phyloP scores from a whole-genome alignment of 768 basidiomycete genomes.

The Hortiboletus flavorubellus region DNA sequence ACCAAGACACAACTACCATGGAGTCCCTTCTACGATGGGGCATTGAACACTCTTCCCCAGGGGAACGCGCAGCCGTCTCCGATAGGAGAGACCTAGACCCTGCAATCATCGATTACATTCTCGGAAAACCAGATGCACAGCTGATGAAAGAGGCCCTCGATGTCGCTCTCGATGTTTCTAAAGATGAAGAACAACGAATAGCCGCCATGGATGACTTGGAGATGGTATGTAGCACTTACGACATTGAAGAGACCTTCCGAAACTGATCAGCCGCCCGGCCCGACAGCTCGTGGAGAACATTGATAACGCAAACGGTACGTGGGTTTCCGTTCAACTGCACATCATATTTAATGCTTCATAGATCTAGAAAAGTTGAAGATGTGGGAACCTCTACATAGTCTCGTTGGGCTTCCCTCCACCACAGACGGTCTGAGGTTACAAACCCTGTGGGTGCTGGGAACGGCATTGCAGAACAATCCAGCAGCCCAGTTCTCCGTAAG shows the following conservation, averaged over 20 bases:
- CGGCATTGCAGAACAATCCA: slow-evolving; percentile 88
- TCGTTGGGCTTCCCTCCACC: slow-evolving; percentile 53
- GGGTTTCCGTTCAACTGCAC: background rate
- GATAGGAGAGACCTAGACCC: slow-evolving; percentile 63
- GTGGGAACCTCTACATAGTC: slow-evolving; percentile 70
- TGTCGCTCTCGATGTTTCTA: slow-evolving; percentile 54
- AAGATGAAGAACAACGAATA: slow-evolving; percentile 56
- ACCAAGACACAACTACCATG: slow-evolving; percentile 41
- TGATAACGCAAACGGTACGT: slow-evolving; percentile 79
- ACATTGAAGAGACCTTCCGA: background rate
- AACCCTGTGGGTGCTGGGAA: slow-evolving; percentile 84
- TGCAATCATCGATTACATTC: slow-evolving; percentile 78
- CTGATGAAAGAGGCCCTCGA: slow-evolving; percentile 80
- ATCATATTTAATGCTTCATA: slow-evolving; percentile 25
- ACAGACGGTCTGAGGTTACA: slow-evolving; percentile 63
- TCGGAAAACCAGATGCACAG: slow-evolving; percentile 79
- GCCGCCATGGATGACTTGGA: slow-evolving; percentile 80
- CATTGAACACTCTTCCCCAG: slow-evolving; percentile 61
- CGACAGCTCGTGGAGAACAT: slow-evolving; percentile 78
- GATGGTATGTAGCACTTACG: slow-evolving; percentile 53
- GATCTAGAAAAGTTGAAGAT: slow-evolving; percentile 74
- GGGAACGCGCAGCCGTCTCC: slow-evolving; percentile 32
- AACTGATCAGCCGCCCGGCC: background rate
- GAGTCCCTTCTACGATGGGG: slow-evolving; percentile 81
- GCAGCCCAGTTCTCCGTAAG: slow-evolving; percentile 72